A percentile compares a stretch with the other conserved stretches of the same genome.
These are phyloP conservation scores for Paecilomyces formosus DNA, from an alignment of 2,329 filamentous ascomycete genomes.

Conservation along the genomic window DNA sequence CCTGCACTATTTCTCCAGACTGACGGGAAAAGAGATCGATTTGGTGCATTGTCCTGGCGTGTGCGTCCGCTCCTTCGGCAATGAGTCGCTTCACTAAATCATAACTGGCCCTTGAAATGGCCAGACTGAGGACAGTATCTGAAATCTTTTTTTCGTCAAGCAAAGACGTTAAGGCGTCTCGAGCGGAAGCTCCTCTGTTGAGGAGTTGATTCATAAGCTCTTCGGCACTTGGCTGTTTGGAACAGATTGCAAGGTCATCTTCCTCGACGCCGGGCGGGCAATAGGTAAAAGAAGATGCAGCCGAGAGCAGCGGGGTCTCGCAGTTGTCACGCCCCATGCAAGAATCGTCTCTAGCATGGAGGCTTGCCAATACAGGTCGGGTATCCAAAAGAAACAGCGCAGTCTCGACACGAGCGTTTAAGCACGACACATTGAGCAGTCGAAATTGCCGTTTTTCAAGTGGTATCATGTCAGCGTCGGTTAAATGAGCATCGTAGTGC, in stretches of 20 bases:
- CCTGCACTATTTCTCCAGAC: not conserved
- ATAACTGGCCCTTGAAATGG: slow-evolving; percentile 3
- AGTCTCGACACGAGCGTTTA: slow-evolving; percentile 2
- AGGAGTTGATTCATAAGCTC: slow-evolving; percentile 3
- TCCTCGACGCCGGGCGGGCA: not conserved
- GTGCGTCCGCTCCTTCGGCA: not conserved
- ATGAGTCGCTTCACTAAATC: slow-evolving; percentile 4
- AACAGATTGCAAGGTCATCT: slow-evolving; percentile 1
- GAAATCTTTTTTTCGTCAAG: not conserved
- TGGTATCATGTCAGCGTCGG: not conserved
- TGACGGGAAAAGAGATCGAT: not conserved
- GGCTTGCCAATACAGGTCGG: not conserved
- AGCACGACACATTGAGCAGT: slow-evolving; percentile 1
- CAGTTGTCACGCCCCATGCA: not conserved
- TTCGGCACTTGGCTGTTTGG: slow-evolving; percentile 1
- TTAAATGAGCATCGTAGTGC: slow-evolving; percentile 2
- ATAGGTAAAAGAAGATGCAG: slow-evolving; percentile 3
- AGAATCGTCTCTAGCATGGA: slow-evolving; percentile 1
- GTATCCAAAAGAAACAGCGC: slow-evolving; percentile 3
- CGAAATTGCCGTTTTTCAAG: slow-evolving; percentile 1
- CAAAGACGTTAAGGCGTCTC: slow-evolving; percentile 1
- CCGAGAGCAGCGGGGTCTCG: slow-evolving; percentile 1
- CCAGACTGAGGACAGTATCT: slow-evolving; percentile 1
- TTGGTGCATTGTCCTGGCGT: not conserved
- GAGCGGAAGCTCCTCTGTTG: slow-evolving; percentile 3